phyloP scores from a whole-genome alignment of 2,329 filamentous ascomycete genomes.

The Cytospora leucostoma region DNA sequence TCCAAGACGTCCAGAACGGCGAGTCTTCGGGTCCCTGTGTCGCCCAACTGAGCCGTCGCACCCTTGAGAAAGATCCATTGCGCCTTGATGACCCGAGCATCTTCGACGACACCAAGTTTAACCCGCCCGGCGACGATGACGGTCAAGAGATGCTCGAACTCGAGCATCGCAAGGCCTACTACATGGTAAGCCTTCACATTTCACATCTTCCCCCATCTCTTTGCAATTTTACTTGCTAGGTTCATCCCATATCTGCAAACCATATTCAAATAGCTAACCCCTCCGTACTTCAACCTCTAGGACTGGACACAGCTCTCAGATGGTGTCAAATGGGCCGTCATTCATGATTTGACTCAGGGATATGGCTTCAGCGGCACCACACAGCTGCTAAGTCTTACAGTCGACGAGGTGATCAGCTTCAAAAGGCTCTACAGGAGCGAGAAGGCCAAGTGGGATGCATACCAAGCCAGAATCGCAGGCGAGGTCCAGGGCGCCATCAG shows the following conservation, averaged over 20 bases:
- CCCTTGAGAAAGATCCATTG: background rate
- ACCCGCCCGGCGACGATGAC: background rate
- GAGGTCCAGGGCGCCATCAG: background rate
- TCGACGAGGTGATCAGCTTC: slow-evolving; percentile 25
- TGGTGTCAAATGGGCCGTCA: slow-evolving; percentile 31
- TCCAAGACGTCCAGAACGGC: background rate
- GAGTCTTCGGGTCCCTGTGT: slow-evolving; percentile 1
- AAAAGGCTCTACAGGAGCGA: slow-evolving; percentile 28
- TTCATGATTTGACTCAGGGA: slow-evolving; percentile 27
- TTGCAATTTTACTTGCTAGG: background rate
- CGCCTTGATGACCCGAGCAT: background rate
- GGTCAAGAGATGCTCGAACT: background rate
- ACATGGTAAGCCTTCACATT: background rate
- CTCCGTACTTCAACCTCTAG: background rate
- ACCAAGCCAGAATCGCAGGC: background rate
- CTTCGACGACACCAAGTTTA: background rate
- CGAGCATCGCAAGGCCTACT: background rate
- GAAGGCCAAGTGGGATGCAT: slow-evolving; percentile 8
- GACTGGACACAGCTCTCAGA: slow-evolving; percentile 31
- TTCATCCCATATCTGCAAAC: background rate
- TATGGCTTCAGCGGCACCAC: slow-evolving; percentile 25
- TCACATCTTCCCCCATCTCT: background rate
- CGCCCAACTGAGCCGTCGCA: slow-evolving; percentile 8
- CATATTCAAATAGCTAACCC: slow-evolving; percentile 3
- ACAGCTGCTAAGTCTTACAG: slow-evolving; percentile 21